These are phyloP conservation scores for Gilbertella persicaria DNA, from an alignment of 371 early-diverging fungal genomes.

Conservation along the genomic window DNA sequence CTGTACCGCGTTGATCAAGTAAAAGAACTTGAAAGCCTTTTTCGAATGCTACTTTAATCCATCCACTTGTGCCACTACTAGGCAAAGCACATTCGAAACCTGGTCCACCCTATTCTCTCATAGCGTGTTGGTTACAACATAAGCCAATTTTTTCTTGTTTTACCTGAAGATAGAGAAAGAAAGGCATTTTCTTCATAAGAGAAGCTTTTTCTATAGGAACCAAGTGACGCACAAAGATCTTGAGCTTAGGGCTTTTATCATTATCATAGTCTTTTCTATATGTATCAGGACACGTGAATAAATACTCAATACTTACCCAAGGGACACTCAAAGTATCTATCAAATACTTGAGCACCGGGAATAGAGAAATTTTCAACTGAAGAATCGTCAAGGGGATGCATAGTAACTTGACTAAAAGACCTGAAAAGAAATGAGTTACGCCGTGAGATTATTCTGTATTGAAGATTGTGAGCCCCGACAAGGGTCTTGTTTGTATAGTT, in stretches of 20 bases:
- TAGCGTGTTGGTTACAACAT: background rate
- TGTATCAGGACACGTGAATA: background rate
- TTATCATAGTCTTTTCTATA: conserved; percentile 41
- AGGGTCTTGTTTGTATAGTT: too few relatives aligned
- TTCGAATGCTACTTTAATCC: conserved; percentile 65
- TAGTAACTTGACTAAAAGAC: conserved; percentile 4
- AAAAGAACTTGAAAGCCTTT: conserved; percentile 70
- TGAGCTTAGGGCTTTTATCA: conserved; percentile 33
- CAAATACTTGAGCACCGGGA: conserved; percentile 61
- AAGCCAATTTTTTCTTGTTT: too few relatives aligned
- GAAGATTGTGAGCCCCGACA: too few relatives aligned
- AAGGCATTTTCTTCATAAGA: conserved; percentile 53
- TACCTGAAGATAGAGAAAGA: conserved; percentile 65
- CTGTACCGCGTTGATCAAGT: conserved; percentile 77
- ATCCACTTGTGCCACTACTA: conserved; percentile 52
- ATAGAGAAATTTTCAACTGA: conserved; percentile 54
- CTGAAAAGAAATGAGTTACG: too few relatives aligned
- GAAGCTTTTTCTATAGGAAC: conserved; percentile 53
- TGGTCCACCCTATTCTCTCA: conserved; percentile 52
- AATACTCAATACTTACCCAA: conserved; percentile 30
- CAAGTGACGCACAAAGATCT: conserved; percentile 61
- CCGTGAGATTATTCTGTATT: too few relatives aligned
- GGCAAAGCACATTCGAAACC: conserved; percentile 61
- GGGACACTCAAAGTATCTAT: conserved; percentile 63
- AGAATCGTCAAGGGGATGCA: conserved; percentile 34